phyloP scores from a whole-genome alignment of 2,329 filamentous ascomycete genomes.

The Venturia aucupariae region DNA sequence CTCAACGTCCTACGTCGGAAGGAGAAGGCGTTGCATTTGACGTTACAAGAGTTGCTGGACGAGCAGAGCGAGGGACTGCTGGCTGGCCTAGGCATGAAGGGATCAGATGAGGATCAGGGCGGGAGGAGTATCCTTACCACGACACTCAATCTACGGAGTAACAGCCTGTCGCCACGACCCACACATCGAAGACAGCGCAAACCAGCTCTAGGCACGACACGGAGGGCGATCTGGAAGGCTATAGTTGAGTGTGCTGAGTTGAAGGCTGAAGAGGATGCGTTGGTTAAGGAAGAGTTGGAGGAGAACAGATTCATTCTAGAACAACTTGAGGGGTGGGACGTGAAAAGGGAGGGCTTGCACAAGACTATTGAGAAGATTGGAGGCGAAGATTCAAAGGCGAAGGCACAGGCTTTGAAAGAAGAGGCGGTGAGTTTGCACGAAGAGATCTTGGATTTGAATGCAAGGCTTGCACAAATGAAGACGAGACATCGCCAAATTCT shows the following conservation, averaged over 20 bases:
- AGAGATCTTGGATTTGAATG: conserved; percentile 58
- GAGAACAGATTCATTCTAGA: conserved; percentile 49
- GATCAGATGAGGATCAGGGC: conserved; percentile 34
- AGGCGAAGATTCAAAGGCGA: conserved; percentile 42
- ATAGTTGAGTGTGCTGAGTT: conserved; percentile 57
- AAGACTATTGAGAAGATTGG: conserved; percentile 49
- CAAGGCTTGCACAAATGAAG: conserved; percentile 52
- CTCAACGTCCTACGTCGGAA: conserved; percentile 43
- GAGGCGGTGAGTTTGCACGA: conserved; percentile 46
- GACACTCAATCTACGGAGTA: conserved; percentile 29
- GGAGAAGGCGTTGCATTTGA: conserved; percentile 45
- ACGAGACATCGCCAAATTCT: conserved; percentile 50
- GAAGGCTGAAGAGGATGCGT: conserved; percentile 58
- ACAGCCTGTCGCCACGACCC: conserved; percentile 47
- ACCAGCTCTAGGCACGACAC: conserved; percentile 50
- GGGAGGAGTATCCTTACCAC: conserved; percentile 41
- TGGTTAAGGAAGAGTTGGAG: conserved; percentile 48
- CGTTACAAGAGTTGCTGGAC: conserved; percentile 51
- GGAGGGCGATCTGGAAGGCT: conserved; percentile 54
- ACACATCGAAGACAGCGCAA: conserved; percentile 37
- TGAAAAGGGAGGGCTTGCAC: conserved; percentile 46
- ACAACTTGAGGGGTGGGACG: conserved; percentile 49
- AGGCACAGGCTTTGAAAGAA: conserved; percentile 41
- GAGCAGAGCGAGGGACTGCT: conserved; percentile 51
- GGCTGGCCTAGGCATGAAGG: conserved; percentile 35